Conservation (phyloP, 2,329 filamentous ascomycete species). For the Rutstroemia sp. region DNA sequence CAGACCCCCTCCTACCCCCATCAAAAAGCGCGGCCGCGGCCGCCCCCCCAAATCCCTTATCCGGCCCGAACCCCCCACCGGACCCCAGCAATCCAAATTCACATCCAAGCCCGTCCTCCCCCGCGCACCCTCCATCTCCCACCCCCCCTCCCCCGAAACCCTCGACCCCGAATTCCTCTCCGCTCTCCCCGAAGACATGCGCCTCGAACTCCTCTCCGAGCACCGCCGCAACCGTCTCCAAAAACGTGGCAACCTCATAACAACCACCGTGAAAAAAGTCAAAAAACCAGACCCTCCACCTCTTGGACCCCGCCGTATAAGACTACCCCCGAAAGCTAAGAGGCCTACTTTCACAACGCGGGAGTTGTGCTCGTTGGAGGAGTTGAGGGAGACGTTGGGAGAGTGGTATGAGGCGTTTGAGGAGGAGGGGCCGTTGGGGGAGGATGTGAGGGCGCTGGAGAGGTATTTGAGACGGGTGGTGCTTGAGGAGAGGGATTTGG, state of each 20-base stretch:
- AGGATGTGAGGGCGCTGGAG: constrained; percentile 69
- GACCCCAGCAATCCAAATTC: constrained; percentile 8
- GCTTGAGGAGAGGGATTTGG: constrained; percentile 66
- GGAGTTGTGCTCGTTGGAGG: constrained; percentile 45
- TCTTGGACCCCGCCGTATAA: constrained; percentile 29
- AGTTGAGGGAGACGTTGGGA: constrained; percentile 66
- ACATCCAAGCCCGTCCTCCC: background rate
- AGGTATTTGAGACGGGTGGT: constrained; percentile 69
- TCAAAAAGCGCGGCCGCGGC: constrained; percentile 51
- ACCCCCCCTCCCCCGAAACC: constrained; percentile 33
- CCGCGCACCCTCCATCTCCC: constrained; percentile 40
- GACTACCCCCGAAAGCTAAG: constrained; percentile 41
- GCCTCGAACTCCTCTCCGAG: constrained; percentile 70
- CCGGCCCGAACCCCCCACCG: background rate
- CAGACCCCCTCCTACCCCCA: constrained; percentile 39
- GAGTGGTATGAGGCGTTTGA: constrained; percentile 70
- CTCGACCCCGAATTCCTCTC: constrained; percentile 60
- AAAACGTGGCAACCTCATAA: constrained; percentile 36
- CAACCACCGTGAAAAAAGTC: constrained; percentile 16
- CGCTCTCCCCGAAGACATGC: constrained; percentile 74
- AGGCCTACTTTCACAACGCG: constrained; percentile 56
- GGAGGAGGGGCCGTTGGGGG: constrained; percentile 66
- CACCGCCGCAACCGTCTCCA: constrained; percentile 56
- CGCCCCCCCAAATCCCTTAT: constrained; percentile 32
- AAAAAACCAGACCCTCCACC: constrained; percentile 16